phyloP scores from a whole-genome alignment of 345 rosid genomes.

The Eucalyptus grandis region DNA sequence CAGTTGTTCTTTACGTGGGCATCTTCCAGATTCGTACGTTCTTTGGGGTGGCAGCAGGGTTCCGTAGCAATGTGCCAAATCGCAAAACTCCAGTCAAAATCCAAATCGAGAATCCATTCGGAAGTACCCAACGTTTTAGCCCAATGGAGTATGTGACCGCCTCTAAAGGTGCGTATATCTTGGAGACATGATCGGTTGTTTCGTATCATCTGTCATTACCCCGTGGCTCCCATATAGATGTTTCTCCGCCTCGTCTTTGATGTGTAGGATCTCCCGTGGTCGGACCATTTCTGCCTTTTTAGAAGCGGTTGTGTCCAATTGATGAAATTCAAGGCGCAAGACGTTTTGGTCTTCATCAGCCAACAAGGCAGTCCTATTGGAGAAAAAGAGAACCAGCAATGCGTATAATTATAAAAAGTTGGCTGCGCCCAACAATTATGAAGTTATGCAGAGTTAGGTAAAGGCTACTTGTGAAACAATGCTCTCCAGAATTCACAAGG shows the following conservation, averaged over 20 bases:
- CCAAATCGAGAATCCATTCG: not conserved
- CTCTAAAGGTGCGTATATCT: not conserved
- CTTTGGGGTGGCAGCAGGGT: not conserved
- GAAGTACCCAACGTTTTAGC: not conserved
- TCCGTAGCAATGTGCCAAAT: not conserved
- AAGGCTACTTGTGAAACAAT: too few relatives aligned
- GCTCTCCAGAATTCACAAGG: too few relatives aligned
- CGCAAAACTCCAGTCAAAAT: not conserved
- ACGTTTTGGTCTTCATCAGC: not conserved
- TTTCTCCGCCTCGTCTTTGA: not conserved
- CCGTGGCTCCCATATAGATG: not conserved
- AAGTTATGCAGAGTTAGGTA: not conserved
- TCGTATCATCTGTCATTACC: not conserved
- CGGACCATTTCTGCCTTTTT: not conserved
- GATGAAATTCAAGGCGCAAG: not conserved
- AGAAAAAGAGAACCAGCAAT: not conserved
- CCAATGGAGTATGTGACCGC: fast-evolving
- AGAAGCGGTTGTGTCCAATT: not conserved
- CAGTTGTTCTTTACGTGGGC: not conserved
- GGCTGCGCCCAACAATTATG: not conserved
- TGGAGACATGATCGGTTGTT: not conserved
- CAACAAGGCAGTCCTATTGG: not conserved
- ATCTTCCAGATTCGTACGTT: not conserved
- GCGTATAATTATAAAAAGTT: not conserved
- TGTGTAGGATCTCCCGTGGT: not conserved